Evolutionary conservation across 2,329 filamentous ascomycete species (phyloP).

Genomic region (Thelonectria discophora): DNA sequence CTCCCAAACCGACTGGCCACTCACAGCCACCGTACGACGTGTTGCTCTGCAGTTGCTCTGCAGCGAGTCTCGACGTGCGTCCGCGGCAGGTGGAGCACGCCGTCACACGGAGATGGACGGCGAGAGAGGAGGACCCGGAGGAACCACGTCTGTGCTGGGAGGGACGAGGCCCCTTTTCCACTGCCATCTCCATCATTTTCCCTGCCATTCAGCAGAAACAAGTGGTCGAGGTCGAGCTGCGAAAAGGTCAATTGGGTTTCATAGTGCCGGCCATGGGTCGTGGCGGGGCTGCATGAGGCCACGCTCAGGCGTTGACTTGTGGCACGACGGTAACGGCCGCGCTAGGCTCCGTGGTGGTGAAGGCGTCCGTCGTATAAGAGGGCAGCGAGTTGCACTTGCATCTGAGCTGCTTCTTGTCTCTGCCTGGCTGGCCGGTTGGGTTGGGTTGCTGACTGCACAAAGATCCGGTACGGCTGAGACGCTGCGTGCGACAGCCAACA

Average conservation of each 20-base stretch:
- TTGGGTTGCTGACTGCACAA: conserved; percentile 22
- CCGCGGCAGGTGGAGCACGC: conserved; percentile 39
- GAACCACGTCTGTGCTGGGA: conserved; percentile 36
- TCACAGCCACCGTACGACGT: conserved; percentile 39
- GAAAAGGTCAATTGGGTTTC: conserved; percentile 6
- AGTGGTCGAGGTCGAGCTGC: conserved; percentile 25
- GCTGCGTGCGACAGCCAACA: conserved; percentile 13
- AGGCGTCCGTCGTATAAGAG: conserved; percentile 27
- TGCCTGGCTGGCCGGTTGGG: conserved; percentile 2
- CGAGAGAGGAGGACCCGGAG: conserved; percentile 25
- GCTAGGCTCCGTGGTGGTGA: conserved; percentile 1
- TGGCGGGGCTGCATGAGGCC: conserved; percentile 32
- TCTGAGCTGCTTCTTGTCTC: conserved; percentile 15
- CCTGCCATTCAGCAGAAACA: conserved; percentile 15
- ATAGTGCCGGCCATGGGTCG: conserved; percentile 30
- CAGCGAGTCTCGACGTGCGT: conserved; percentile 37
- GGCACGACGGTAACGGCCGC: conserved; percentile 15
- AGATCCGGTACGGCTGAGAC: conserved; percentile 16
- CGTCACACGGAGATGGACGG: conserved; percentile 33
- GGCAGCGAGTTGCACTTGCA: conserved; percentile 8
- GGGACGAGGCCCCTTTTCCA: conserved; percentile 27
- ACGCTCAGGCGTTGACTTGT: conserved; percentile 26
- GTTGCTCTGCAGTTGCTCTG: conserved; percentile 39
- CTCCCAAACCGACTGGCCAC: conserved; percentile 28
- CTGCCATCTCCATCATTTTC: conserved; percentile 22